Conservation (phyloP, 306 rosid species). For the Albizia julibrissin region DNA sequence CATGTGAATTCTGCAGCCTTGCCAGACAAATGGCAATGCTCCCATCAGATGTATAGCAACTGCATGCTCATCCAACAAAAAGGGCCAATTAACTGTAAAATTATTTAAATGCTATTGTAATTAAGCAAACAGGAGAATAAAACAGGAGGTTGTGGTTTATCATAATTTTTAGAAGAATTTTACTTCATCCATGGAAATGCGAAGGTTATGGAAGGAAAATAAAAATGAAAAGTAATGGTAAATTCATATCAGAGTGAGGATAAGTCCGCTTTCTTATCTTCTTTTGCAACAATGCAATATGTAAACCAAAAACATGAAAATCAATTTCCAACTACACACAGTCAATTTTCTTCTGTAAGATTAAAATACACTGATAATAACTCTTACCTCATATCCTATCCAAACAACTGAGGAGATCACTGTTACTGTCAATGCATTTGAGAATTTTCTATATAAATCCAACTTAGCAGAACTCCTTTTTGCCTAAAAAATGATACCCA, state of each 20-base stretch:
- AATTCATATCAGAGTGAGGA: conserved; percentile 15
- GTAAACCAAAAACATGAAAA: conserved; percentile 12
- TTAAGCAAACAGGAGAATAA: background rate
- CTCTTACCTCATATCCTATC: conserved; percentile 89
- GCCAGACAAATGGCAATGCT: background rate
- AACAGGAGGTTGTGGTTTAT: background rate
- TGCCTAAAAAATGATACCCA: conserved; percentile 50
- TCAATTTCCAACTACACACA: conserved; percentile 9
- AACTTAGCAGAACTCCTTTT: conserved; percentile 91
- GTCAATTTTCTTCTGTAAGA: conserved; percentile 19
- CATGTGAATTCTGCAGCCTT: background rate
- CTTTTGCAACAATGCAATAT: conserved; percentile 12
- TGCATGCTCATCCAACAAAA: background rate
- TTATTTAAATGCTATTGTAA: background rate
- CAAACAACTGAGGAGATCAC: conserved; percentile 86
- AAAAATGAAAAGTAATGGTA: conserved; percentile 14
- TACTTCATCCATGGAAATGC: background rate
- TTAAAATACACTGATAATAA: conserved; percentile 26
- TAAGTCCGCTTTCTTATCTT: background rate
- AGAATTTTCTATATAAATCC: conserved; percentile 93
- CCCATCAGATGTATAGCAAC: background rate
- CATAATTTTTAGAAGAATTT: background rate
- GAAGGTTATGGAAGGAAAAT: conserved; percentile 13
- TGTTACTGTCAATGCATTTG: conserved; percentile 80
- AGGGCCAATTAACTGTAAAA: background rate